These are phyloP conservation scores for Cyathus striatus DNA, from an alignment of 768 basidiomycete species.

Conservation along the genomic window DNA sequence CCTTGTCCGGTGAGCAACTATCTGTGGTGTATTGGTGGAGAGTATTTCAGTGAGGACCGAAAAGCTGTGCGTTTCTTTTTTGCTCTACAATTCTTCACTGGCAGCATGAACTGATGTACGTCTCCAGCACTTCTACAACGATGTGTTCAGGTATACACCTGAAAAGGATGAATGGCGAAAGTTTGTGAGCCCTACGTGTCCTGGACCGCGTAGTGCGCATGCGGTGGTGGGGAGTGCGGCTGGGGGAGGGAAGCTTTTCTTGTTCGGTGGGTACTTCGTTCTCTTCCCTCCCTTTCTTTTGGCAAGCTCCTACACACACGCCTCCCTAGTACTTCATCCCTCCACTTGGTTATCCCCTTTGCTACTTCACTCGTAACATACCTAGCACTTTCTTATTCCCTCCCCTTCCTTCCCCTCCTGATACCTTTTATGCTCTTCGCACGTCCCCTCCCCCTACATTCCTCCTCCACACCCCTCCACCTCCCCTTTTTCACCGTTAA, in stretches of 20 bases:
- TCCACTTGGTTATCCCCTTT: no score
- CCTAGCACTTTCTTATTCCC: no score
- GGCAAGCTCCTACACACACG: no score
- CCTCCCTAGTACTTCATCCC: no score
- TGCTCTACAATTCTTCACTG: not conserved
- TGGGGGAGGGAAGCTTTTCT: conserved; percentile 82
- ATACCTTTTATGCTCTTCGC: no score
- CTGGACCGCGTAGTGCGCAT: conserved; percentile 86
- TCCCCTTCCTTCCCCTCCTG: no score
- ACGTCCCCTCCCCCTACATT: no score
- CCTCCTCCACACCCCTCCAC: no score
- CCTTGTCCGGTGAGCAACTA: conserved; percentile 77
- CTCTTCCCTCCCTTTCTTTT: no score
- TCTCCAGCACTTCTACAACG: conserved; percentile 82
- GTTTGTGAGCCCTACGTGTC: conserved; percentile 79
- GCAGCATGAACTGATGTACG: not conserved
- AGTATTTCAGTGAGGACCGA: conserved; percentile 84
- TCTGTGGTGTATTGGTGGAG: conserved; percentile 82
- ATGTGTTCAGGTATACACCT: conserved; percentile 81
- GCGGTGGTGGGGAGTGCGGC: conserved; percentile 69
- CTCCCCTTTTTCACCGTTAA: no score
- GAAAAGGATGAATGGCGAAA: conserved; percentile 92
- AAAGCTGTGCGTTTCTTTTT: conserved; percentile 49
- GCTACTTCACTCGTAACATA: no score
- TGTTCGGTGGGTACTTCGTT: conserved; percentile 52